Evolutionary conservation across 352 stramenopile genomes (phyloP).

Genomic region (Pelagophyceae sp.): DNA sequence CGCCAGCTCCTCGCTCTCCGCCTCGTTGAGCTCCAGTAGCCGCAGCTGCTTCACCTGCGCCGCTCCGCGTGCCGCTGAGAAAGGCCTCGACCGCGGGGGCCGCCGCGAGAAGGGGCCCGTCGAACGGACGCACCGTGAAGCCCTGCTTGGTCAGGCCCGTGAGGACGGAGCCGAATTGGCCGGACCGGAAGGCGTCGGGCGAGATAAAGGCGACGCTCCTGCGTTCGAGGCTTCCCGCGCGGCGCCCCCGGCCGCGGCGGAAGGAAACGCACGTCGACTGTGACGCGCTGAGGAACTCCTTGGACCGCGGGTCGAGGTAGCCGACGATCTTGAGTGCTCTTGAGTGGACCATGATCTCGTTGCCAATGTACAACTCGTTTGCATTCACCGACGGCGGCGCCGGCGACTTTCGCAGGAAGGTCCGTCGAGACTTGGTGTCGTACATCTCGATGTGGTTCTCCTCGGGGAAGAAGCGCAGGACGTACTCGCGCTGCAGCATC

Average conservation of each 20-base stretch:
- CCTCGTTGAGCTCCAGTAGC: conserved; percentile 48
- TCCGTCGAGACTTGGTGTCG: conserved; percentile 67
- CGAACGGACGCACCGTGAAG: too few relatives aligned
- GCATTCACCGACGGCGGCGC: conserved; percentile 51
- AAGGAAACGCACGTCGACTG: conserved; percentile 62
- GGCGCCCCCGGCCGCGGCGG: too few relatives aligned
- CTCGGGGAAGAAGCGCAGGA: conserved; percentile 58
- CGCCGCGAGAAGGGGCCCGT: too few relatives aligned
- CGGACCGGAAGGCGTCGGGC: conserved; percentile 28
- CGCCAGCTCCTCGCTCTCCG: conserved; percentile 51
- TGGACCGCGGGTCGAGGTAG: conserved; percentile 66
- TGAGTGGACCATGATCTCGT: conserved; percentile 64
- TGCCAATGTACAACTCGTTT: conserved; percentile 37
- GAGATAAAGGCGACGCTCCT: conserved; percentile 61
- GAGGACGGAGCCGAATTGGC: conserved; percentile 31
- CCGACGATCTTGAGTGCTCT: conserved; percentile 67
- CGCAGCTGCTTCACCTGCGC: conserved; percentile 72
- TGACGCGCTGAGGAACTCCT: conserved; percentile 52
- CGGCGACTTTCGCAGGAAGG: conserved; percentile 79
- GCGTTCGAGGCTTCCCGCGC: too few relatives aligned
- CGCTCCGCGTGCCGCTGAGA: too few relatives aligned
- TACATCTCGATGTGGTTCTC: conserved; percentile 71
- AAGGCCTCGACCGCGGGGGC: too few relatives aligned
- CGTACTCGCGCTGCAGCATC: conserved; percentile 24
- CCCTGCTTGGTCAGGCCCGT: conserved; percentile 43